phyloP scores from a whole-genome alignment of 2,329 filamentous ascomycete species.

The Colletotrichum liaoningense region DNA sequence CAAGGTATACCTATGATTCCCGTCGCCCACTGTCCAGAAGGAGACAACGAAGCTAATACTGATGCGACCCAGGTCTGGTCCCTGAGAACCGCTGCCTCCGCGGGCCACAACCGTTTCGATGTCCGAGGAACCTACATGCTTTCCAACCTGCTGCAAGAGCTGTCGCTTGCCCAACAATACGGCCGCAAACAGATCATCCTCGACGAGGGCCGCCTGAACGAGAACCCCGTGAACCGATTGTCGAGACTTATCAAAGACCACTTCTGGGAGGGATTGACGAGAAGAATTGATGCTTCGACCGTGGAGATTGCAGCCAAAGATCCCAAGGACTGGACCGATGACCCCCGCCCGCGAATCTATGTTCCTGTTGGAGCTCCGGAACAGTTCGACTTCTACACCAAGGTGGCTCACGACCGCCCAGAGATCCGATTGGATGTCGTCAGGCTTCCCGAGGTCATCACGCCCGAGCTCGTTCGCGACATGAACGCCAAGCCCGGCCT shows the following conservation, averaged over 20 bases:
- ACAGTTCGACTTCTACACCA: conserved; percentile 89
- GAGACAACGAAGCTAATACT: conserved; percentile 22
- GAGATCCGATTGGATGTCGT: conserved; percentile 90
- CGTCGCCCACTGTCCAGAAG: neutral
- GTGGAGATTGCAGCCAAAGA: conserved; percentile 89
- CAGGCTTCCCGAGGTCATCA: conserved; percentile 80
- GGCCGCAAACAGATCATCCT: conserved; percentile 90
- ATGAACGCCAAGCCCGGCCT: conserved; percentile 91
- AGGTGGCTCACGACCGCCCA: conserved; percentile 81
- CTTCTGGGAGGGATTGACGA: conserved; percentile 93
- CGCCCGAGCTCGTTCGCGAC: conserved; percentile 82
- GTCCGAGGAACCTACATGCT: conserved; percentile 97
- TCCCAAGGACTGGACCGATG: conserved; percentile 94
- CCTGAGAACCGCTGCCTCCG: conserved; percentile 86
- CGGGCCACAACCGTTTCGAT: conserved; percentile 88
- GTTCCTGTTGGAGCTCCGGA: conserved; percentile 86
- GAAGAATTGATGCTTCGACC: conserved; percentile 88
- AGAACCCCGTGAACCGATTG: conserved; percentile 92
- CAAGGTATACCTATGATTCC: conserved; percentile 67
- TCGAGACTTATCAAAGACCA: conserved; percentile 87
- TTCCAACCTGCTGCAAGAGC: conserved; percentile 94
- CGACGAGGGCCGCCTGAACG: conserved; percentile 90
- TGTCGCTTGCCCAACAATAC: conserved; percentile 91
- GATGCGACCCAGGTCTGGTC: conserved; percentile 74
- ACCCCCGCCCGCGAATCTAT: conserved; percentile 92